Base-by-base conservation (phyloP, 2,329 filamentous ascomycete species). In the Exophiala sp. region DNA sequence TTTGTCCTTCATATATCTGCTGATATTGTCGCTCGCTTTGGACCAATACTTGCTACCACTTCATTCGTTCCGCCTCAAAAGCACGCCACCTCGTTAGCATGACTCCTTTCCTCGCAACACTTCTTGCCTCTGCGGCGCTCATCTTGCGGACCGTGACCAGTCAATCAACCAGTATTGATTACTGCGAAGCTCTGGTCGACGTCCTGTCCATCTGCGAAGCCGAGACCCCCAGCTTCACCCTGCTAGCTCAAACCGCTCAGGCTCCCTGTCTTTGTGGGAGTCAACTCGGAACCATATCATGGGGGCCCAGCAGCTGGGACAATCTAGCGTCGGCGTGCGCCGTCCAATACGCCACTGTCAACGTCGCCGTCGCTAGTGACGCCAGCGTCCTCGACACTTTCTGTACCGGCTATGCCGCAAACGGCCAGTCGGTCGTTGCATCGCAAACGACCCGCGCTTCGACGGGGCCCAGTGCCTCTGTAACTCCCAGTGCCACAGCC, bases 131-230 rank as follows among this genome's bases (percentile, higher is more conserved):
- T 29, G 2, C 24, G 7, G 24, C 24, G 5, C 5, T 29, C 24
- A 29, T 29, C 7, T 8, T 29, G 24, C 24, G 24, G 24, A 29
- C 5, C 24, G 24, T 29, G 24, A 29, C 24, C 24, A 8, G 24
- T 4, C 47, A 50, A 34, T 11, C 34, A 20, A 46, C 41, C 18
- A 24, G 16, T 8, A n/a, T 29, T 18, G 43, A 54, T 35, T 53
- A 53, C 18, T 49, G 51, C 20, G 29, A 49, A 12, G 16, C 35
- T 16, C 16, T 54, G 24, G 51, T 49, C 44, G 51, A 54, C 11
- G 51, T 48, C 11, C n/a, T 54, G 7, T 54, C 51, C 8, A 14
- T 42, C 32, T 54, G 51, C 32, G 36, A 54, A 24, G 21, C 33
- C 8, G 45, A 41, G 18, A 54, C 44, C 21, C 11, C 18, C 24